Evolutionary conservation across 2,329 filamentous ascomycete genomes (phyloP).

Genomic region (Colletotrichum lupini): DNA sequence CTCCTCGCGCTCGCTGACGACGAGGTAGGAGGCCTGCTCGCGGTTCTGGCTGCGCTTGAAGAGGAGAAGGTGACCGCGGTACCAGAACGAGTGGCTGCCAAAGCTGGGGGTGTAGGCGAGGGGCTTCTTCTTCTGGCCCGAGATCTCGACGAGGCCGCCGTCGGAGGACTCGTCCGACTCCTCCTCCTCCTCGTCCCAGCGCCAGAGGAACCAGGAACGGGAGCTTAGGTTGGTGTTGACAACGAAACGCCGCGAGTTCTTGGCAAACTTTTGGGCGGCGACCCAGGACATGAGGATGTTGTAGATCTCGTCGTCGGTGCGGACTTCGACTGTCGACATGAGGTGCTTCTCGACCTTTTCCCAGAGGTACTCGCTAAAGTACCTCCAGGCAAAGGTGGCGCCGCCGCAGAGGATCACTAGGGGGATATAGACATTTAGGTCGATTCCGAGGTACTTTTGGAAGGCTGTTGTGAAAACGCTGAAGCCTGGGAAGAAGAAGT

Average conservation of each 20-base stretch:
- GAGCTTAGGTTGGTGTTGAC: conserved; percentile 72
- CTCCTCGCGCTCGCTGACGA: conserved; percentile 65
- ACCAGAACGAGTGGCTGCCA: conserved; percentile 77
- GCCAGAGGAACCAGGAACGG: conserved; percentile 60
- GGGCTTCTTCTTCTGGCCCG: conserved; percentile 55
- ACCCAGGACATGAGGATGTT: conserved; percentile 80
- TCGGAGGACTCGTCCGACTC: conserved; percentile 51
- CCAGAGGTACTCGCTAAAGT: conserved; percentile 61
- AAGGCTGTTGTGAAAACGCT: conserved; percentile 65
- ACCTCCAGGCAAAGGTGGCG: conserved; percentile 63
- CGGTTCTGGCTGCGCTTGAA: conserved; percentile 65
- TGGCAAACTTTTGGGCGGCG: conserved; percentile 69
- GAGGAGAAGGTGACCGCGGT: conserved; percentile 66
- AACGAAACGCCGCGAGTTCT: conserved; percentile 69
- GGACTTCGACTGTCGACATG: conserved; percentile 74
- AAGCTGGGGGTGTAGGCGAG: conserved; percentile 74
- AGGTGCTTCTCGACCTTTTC: conserved; percentile 62
- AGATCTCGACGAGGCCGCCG: conserved; percentile 1
- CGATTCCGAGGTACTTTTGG: conserved; percentile 68
- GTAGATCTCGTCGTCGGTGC: conserved; percentile 78
- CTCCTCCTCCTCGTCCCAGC: conserved; percentile 57
- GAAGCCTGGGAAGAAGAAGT: conserved; percentile 75
- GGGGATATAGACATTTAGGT: conserved; percentile 72
- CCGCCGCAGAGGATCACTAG: conserved; percentile 62
- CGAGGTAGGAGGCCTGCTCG: conserved; percentile 52